Percentiles rank a stretch among this genome's conserved stretches.
phyloP scores from a whole-genome alignment of 2,329 filamentous ascomycete species.

The Dothiorella sarmentorum region DNA sequence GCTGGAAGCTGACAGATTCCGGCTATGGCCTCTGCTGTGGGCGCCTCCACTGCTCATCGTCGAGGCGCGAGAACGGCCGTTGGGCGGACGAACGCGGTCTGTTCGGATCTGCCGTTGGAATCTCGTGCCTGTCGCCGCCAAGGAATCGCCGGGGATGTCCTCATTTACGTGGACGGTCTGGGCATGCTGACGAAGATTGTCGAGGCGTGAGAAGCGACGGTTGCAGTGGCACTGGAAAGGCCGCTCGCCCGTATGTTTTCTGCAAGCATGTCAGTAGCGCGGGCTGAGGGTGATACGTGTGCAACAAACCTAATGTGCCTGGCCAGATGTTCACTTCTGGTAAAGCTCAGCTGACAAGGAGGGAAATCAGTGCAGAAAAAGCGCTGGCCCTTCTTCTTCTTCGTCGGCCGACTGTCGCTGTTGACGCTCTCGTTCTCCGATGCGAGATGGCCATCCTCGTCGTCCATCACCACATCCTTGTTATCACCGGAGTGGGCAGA shows the following conservation, averaged over 20 bases:
- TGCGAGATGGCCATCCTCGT: conserved; percentile 59
- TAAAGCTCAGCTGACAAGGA: conserved; percentile 91
- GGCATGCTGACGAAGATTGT: conserved; percentile 94
- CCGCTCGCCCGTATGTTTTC: conserved; percentile 95
- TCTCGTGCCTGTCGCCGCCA: conserved; percentile 86
- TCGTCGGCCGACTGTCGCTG: conserved; percentile 65
- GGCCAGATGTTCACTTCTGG: conserved; percentile 89
- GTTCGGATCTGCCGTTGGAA: conserved; percentile 91
- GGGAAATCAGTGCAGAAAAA: conserved; percentile 97
- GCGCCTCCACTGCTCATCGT: conserved; percentile 68
- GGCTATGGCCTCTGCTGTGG: conserved; percentile 72
- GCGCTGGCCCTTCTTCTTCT: conserved; percentile 94
- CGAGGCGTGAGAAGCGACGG: conserved; percentile 84
- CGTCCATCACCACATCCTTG: conserved; percentile 73
- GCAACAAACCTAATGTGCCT: conserved; percentile 77
- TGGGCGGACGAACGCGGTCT: conserved; percentile 73
- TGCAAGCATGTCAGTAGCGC: conserved; percentile 34
- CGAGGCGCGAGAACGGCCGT: conserved; percentile 69
- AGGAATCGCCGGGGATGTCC: conserved; percentile 88
- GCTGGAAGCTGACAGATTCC: conserved; percentile 84
- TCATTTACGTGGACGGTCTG: conserved; percentile 98
- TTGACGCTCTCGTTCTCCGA: conserved; percentile 50
- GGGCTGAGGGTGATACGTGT: neutral
- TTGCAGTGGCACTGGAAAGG: conserved; percentile 97
- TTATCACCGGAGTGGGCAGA: conserved; percentile 57